A percentile compares a stretch with the other conserved stretches of the same genome.
Conservation (phyloP, 73 alveolate species). For the Tetrahymena malaccensis region DNA sequence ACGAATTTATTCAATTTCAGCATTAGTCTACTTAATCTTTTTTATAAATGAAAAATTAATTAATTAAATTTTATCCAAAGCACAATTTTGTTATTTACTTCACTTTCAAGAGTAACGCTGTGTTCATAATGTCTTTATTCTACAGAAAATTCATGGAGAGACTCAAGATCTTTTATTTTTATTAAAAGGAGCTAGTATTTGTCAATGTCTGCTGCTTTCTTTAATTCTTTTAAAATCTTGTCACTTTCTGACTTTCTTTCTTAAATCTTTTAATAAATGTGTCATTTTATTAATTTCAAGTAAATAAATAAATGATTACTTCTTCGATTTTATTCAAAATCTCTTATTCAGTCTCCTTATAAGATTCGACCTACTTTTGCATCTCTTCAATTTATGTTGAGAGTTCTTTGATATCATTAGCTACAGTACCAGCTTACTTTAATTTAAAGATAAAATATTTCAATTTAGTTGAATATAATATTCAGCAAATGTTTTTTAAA, state of each 20-base stretch:
- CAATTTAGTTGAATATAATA: background rate
- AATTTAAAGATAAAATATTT: background rate
- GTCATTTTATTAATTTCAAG: background rate
- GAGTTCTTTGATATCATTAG: background rate
- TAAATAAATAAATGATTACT: background rate
- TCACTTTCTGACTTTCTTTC: background rate
- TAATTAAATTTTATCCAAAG: background rate
- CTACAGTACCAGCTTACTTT: background rate
- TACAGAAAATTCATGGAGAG: background rate
- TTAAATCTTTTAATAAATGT: background rate
- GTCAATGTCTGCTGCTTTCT: background rate
- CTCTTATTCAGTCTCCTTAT: background rate
- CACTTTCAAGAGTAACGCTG: background rate
- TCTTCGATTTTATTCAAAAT: background rate
- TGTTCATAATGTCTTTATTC: background rate
- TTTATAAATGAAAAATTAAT: background rate
- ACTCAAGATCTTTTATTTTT: background rate
- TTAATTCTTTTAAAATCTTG: background rate
- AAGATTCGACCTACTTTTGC: background rate
- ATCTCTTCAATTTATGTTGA: background rate
- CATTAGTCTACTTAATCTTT: background rate
- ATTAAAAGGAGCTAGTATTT: background rate
- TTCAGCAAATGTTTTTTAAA: too few species aligned
- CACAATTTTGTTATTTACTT: background rate
- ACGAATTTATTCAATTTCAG: background rate